These are phyloP conservation scores for rapeseed (Brassica napus) DNA, from an alignment of 345 rosid species.

Conservation along the genomic window Da-Ae NC_063446.1:19879501-19880000, in stretches of 20 bases:
- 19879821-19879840: neutral
- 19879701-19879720: constrained; percentile 2
- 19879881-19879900: neutral
- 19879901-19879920: constrained; percentile 14
- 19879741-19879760: constrained; percentile 35
- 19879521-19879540: constrained; percentile 17
- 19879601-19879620: constrained; percentile 26
- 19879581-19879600: constrained; percentile 25
- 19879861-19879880: neutral
- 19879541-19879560: constrained; percentile 17
- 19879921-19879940: neutral
- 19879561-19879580: neutral
- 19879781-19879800: constrained; percentile 35
- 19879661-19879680: constrained; percentile 12
- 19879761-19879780: constrained; percentile 39
- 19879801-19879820: constrained; percentile 1
- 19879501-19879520: constrained; percentile 24
- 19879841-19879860: neutral
- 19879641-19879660: constrained; percentile 20
- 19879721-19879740: constrained; percentile 36
- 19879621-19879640: constrained; percentile 7
- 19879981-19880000: neutral
- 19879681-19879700: constrained; percentile 9
- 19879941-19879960: neutral
- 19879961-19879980: neutral